These are phyloP conservation scores for Vaccinium myrtillus DNA, from an alignment of 148 eudicot genomes.

Conservation along the genomic window DNA sequence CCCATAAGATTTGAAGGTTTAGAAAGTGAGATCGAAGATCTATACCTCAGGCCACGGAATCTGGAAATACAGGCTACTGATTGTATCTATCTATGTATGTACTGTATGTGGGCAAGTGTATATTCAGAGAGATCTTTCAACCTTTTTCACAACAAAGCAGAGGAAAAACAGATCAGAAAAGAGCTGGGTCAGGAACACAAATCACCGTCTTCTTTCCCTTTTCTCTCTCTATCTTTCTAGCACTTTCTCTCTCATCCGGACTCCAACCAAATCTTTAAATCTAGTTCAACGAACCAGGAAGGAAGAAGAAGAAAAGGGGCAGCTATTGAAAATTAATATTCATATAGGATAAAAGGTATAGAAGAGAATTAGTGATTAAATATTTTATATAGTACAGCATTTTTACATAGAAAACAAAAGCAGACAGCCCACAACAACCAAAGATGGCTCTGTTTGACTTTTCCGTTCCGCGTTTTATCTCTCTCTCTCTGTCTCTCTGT, in stretches of 20 bases:
- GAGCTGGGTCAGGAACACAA: background rate
- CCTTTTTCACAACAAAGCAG: background rate
- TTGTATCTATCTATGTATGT: background rate
- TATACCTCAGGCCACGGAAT: conserved; percentile 6
- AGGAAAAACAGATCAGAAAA: conserved; percentile 23
- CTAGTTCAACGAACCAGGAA: conserved; percentile 10
- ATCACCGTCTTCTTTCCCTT: background rate
- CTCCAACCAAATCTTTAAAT: background rate
- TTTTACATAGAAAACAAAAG: background rate
- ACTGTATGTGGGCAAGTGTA: background rate
- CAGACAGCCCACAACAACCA: background rate
- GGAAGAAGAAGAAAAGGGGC: background rate
- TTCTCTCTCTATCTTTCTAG: background rate
- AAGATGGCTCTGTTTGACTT: background rate
- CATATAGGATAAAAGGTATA: background rate
- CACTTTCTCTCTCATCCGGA: conserved; percentile 19
- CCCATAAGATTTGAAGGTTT: background rate
- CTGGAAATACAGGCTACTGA: background rate
- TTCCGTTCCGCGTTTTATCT: background rate
- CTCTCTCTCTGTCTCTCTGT: background rate
- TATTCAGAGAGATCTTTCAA: conserved; percentile 13
- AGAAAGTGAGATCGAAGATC: background rate
- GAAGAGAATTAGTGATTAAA: background rate
- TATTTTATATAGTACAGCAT: too few relatives aligned
- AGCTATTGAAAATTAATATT: background rate